phyloP scores from a whole-genome alignment of 2,329 filamentous ascomycete genomes.

The Penicillium rolfsii region DNA sequence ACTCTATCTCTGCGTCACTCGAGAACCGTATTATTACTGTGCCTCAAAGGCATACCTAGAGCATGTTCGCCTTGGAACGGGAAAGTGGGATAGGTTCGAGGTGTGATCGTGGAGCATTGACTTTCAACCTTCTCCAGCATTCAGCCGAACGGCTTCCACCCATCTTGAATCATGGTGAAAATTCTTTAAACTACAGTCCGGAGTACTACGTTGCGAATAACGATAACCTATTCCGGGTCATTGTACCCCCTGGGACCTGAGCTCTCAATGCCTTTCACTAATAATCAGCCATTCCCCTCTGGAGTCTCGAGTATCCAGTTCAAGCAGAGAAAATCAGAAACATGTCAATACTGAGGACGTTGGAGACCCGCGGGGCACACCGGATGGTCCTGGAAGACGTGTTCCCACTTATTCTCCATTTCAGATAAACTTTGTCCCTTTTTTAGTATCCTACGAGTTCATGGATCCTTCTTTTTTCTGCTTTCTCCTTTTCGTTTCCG shows the following conservation, averaged over 20 bases:
- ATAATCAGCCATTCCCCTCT: not conserved
- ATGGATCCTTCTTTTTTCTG: not conserved
- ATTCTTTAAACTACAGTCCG: no score
- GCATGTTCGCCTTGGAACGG: not conserved
- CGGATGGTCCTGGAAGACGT: not conserved
- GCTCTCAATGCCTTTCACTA: not conserved
- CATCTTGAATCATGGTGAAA: not conserved
- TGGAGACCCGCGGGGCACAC: not conserved
- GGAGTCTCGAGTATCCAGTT: not conserved
- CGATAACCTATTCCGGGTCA: not conserved
- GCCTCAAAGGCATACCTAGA: not conserved
- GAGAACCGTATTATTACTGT: not conserved
- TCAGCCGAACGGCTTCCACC: not conserved
- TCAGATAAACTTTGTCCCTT: not conserved
- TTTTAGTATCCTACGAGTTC: not conserved
- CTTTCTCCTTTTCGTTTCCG: not conserved
- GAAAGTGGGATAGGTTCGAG: not conserved
- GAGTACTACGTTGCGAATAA: no score
- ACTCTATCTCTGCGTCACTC: not conserved
- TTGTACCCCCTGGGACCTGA: not conserved
- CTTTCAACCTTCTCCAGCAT: not conserved
- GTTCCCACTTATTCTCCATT: constrained; percentile 2
- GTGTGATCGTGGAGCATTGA: not conserved
- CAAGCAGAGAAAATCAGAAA: constrained; percentile 4
- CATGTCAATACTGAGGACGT: constrained; percentile 11